These are phyloP conservation scores for Syzygium jambos DNA, from an alignment of 345 rosid species.

Conservation along the genomic window DNA sequence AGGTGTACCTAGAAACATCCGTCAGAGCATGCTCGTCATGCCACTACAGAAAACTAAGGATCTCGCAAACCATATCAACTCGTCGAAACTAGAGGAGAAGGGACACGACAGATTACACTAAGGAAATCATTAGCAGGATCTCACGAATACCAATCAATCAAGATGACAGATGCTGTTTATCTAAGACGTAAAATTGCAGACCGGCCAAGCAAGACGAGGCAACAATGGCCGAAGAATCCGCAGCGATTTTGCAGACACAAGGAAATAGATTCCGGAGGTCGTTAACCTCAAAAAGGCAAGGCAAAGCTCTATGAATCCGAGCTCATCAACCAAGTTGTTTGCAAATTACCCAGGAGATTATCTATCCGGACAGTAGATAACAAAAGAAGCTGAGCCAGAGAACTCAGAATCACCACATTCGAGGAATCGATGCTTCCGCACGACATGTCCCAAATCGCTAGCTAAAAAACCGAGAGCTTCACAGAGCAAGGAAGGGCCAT, in stretches of 20 bases:
- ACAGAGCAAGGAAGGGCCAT: not conserved
- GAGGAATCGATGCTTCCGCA: no score
- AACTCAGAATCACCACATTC: not conserved
- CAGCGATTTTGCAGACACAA: not conserved
- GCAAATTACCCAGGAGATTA: not conserved
- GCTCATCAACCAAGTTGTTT: not conserved
- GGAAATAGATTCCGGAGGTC: not conserved
- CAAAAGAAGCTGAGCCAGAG: not conserved
- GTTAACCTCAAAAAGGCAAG: not conserved
- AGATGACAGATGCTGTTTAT: not conserved
- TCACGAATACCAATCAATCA: not conserved
- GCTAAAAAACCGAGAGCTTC: not conserved
- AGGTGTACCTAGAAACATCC: slow-evolving; percentile 58
- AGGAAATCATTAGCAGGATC: not conserved
- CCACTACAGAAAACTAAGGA: not conserved
- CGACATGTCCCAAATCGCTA: not conserved
- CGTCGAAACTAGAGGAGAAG: not conserved
- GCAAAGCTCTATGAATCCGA: not conserved
- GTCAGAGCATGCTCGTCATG: not conserved
- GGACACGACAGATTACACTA: not conserved
- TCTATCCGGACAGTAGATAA: not conserved
- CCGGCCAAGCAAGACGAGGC: not conserved
- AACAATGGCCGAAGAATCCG: not conserved
- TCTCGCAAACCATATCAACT: not conserved
- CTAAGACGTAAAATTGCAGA: not conserved